Percentiles rank a stretch among this genome's conserved stretches.
phyloP scores from a whole-genome alignment of 768 basidiomycete species.

The Pulveroboletus sp. region DNA sequence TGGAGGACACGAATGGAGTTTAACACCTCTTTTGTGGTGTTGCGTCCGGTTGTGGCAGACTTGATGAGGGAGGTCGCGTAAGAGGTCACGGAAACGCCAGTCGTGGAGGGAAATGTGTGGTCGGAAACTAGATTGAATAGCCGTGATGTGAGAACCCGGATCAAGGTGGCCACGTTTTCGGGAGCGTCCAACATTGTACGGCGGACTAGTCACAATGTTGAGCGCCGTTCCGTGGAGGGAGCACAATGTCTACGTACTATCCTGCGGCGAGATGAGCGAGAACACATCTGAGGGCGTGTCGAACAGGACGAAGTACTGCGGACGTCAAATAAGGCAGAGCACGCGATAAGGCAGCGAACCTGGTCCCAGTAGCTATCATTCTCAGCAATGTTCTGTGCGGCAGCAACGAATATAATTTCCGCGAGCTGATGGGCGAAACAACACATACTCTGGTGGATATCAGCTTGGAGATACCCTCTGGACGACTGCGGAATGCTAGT shows the following conservation, averaged over 20 bases:
- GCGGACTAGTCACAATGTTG: conserved; percentile 51
- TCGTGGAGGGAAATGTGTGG: conserved; percentile 70
- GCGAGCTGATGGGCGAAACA: neutral
- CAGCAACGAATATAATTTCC: conserved; percentile 4
- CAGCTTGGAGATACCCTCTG: conserved; percentile 74
- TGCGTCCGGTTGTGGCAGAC: conserved; percentile 49
- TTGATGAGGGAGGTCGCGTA: conserved; percentile 72
- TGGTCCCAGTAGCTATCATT: conserved; percentile 89
- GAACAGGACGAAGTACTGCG: conserved; percentile 77
- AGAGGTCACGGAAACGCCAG: conserved; percentile 54
- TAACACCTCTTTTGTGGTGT: conserved; percentile 79
- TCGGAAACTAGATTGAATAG: conserved; percentile 74
- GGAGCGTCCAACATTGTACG: conserved; percentile 78
- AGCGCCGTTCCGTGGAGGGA: conserved; percentile 3
- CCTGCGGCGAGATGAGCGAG: conserved; percentile 80
- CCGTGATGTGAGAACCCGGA: conserved; percentile 62
- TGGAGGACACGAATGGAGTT: conserved; percentile 91
- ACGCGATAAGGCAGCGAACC: conserved; percentile 39
- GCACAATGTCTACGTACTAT: conserved; percentile 51
- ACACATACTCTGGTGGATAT: conserved; percentile 63
- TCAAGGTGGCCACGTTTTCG: conserved; percentile 80
- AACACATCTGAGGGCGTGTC: conserved; percentile 90
- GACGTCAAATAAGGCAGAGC: neutral
- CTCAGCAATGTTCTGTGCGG: conserved; percentile 61
- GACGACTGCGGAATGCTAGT: conserved; percentile 81